Base-by-base conservation (phyloP, 257 asterid genomes). In the Avicennia marina region DNA sequence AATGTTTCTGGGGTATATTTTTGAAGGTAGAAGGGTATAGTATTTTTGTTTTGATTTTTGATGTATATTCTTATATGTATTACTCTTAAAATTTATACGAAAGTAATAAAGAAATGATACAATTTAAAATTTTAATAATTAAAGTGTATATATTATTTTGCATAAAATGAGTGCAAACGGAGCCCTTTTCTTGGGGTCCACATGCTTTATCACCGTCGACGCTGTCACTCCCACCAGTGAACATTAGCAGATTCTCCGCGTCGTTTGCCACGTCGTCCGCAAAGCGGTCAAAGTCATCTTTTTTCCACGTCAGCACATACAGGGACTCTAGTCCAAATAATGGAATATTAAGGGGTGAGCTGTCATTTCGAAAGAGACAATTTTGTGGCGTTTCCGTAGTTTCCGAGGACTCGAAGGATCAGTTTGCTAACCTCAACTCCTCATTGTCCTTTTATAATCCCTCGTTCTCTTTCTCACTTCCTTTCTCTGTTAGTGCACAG, bases 161-260 rank as follows among this genome's bases (percentile, higher is more conserved):
- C 4, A 2, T 5, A 67, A 46, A 44, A n/a, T n/a, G n/a, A n/a
- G n/a, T n/a, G n/a, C n/a, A n/a, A n/a, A n/a, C n/a, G n/a, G n/a
- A n/a, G n/a, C n/a, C n/a, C n/a, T n/a, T n/a, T 0, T 26, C n/a
- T 25, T 7, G 6, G 16, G 60, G 33, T 21, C 38, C n/a, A 15
- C 0, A 25, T 26, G 43, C 60, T 24, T 40, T 6, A 42, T 56
- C 66, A 46, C 16, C 32, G 12, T 31, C 77, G 69, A 71, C 53
- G 74, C 43, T 62, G 71, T 70, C 67, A 48, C 50, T 63, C 74
- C 49, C 67, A 39, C 73, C 70, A 72, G 72, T 67, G 74, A 62
- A 57, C 67, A 24, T 63, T 71, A 13, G 12, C 19, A 58, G 64
- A 63, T 63, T 16, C 56, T 48, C 75, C 78, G 68, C 78, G 58